A percentile compares a stretch with the other conserved stretches of the same genome.
Conservation (phyloP, 2,329 filamentous ascomycete genomes). For the Biscogniauxia marginata region DNA sequence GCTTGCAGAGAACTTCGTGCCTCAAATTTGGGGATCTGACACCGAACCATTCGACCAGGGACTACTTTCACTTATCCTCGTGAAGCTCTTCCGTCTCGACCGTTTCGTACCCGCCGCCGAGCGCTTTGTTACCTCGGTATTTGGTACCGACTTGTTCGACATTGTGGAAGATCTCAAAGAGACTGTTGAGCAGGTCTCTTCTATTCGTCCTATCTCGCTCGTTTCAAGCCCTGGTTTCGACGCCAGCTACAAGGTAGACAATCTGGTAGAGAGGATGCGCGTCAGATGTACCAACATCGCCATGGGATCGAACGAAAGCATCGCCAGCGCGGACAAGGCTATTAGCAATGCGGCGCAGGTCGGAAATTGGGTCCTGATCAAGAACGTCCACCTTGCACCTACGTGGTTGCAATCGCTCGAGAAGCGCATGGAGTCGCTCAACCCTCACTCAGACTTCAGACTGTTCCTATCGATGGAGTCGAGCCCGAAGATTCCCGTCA, state of each 20-base stretch:
- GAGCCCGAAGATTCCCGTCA: slow-evolving; percentile 94
- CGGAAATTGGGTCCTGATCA: slow-evolving; percentile 95
- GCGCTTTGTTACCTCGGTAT: slow-evolving; percentile 82
- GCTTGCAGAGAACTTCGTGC: slow-evolving; percentile 80
- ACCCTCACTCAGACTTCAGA: slow-evolving; percentile 88
- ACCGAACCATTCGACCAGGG: slow-evolving; percentile 69
- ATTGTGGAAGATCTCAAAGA: slow-evolving; percentile 81
- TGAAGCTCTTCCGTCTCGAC: slow-evolving; percentile 95
- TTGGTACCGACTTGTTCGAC: slow-evolving; percentile 80
- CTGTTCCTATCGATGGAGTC: slow-evolving; percentile 98
- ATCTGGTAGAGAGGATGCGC: slow-evolving; percentile 78
- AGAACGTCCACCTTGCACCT: slow-evolving; percentile 96
- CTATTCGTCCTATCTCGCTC: slow-evolving; percentile 82
- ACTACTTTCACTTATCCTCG: slow-evolving; percentile 78
- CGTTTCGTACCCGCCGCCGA: slow-evolving; percentile 92
- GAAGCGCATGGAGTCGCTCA: slow-evolving; percentile 93
- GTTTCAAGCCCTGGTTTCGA: slow-evolving; percentile 97
- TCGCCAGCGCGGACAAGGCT: slow-evolving; percentile 91
- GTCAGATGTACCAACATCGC: slow-evolving; percentile 93
- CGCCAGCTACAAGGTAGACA: slow-evolving; percentile 98
- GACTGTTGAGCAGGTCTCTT: slow-evolving; percentile 79
- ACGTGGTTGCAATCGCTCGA: slow-evolving; percentile 96
- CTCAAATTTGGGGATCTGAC: slow-evolving; percentile 68
- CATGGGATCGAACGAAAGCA: slow-evolving; percentile 96
- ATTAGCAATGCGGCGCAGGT: slow-evolving; percentile 88